Evolutionary conservation across 257 asterid species (phyloP).

Genomic region (Solanum gracilifrons): DNA sequence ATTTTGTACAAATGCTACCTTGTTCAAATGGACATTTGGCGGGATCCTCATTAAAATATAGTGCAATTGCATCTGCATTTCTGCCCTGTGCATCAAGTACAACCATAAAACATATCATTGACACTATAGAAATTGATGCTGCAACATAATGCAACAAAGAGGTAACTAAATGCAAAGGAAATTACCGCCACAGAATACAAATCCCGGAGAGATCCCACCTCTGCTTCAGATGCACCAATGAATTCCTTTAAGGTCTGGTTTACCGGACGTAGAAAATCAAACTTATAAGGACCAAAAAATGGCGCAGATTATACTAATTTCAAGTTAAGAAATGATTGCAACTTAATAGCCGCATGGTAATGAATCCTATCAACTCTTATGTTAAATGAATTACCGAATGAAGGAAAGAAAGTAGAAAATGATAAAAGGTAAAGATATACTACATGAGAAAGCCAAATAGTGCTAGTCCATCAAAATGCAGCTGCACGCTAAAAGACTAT

Average conservation of each 20-base stretch:
- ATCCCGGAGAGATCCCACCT: constrained; percentile 58
- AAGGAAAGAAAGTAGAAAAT: neutral
- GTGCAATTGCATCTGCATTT: constrained; percentile 79
- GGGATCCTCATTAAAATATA: constrained; percentile 90
- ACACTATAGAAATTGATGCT: neutral
- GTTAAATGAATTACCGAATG: neutral
- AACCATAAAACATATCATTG: constrained; percentile 2
- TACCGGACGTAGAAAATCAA: constrained; percentile 5
- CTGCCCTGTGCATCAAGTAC: constrained; percentile 50
- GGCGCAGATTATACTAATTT: neutral
- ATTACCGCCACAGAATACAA: constrained; percentile 80
- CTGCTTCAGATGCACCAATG: constrained; percentile 68
- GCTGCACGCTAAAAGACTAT: neutral
- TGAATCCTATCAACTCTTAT: neutral
- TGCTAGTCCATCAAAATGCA: neutral
- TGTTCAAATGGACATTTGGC: constrained; percentile 81
- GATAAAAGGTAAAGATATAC: neutral
- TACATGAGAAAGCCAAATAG: neutral
- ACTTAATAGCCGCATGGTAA: neutral
- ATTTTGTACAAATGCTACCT: constrained; percentile 30
- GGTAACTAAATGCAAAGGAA: neutral
- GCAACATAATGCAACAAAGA: neutral
- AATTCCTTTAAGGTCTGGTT: constrained; percentile 74
- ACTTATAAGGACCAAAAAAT: neutral
- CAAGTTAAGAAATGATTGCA: neutral